phyloP scores from a whole-genome alignment of 306 rosid species.

The Lagenaria siceraria region DNA sequence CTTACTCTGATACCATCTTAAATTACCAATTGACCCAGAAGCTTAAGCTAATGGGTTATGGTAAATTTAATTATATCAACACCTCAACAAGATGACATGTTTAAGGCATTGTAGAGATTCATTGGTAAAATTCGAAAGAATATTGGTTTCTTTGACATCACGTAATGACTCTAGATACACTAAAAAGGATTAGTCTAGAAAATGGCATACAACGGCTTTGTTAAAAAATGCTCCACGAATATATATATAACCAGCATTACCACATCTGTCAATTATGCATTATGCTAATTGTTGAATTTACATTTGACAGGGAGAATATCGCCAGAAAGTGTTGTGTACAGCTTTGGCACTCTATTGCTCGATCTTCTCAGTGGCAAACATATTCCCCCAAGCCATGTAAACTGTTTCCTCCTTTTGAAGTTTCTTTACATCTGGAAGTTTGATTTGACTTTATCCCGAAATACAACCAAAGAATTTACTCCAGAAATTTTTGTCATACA shows the following conservation, averaged over 20 bases:
- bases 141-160: not conserved
- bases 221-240: not conserved
- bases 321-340: conserved; percentile 75
- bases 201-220: not conserved
- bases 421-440: conserved; percentile 13
- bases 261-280: not conserved
- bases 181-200: not conserved
- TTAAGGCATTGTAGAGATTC: not conserved
- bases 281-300: conserved; percentile 10
- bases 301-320: conserved; percentile 68
- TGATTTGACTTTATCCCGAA: conserved; percentile 8
- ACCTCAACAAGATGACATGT: not conserved
- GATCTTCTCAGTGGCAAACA: conserved; percentile 95
- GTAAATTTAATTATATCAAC: too few relatives aligned
- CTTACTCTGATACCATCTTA: too few relatives aligned
- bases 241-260: not conserved
- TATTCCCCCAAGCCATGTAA: conserved; percentile 88
- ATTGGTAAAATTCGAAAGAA: not conserved
- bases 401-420: conserved; percentile 4
- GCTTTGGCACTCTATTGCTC: conserved; percentile 83
- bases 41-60: too few relatives aligned
- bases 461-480: not conserved
- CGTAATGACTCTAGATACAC: not conserved
- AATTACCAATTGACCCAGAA: too few relatives aligned
- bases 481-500: not conserved